phyloP scores from a whole-genome alignment of 2,329 filamentous ascomycete species.

The Pseudocercospora fuligena region DNA sequence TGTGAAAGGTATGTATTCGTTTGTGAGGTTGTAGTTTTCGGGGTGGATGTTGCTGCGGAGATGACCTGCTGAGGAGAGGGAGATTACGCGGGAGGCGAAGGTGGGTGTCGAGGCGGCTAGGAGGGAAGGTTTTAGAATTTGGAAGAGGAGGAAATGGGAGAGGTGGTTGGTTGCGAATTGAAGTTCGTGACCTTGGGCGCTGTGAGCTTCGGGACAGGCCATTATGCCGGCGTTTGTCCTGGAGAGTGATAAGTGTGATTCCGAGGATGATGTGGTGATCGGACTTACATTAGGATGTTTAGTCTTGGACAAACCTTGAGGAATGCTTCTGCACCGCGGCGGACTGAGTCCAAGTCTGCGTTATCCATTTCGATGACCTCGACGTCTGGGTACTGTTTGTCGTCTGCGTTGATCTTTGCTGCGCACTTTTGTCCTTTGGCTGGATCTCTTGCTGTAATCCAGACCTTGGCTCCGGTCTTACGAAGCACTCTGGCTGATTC shows the following conservation, averaged over 20 bases:
- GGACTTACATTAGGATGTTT: too few relatives aligned
- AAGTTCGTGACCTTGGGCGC: conserved; percentile 44
- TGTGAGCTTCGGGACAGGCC: conserved; percentile 13
- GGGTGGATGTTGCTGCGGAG: conserved; percentile 35
- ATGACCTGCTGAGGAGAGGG: conserved; percentile 52
- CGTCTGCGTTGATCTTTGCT: background rate
- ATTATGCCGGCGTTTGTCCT: conserved; percentile 18
- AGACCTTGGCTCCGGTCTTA: conserved; percentile 6
- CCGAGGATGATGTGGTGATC: too few relatives aligned
- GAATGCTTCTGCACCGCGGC: conserved; percentile 33
- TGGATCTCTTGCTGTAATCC: conserved; percentile 7
- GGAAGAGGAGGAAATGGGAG: conserved; percentile 58
- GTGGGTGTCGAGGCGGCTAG: conserved; percentile 40
- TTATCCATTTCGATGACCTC: conserved; percentile 34
- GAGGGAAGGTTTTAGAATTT: conserved; percentile 53
- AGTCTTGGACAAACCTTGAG: background rate
- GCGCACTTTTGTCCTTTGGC: conserved; percentile 3
- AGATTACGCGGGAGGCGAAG: conserved; percentile 48
- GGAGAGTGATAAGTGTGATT: too few relatives aligned
- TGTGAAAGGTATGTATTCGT: conserved; percentile 25
- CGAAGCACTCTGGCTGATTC: conserved; percentile 49
- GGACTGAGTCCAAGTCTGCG: conserved; percentile 36
- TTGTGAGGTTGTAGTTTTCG: conserved; percentile 40
- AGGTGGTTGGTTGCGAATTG: conserved; percentile 61
- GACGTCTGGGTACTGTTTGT: background rate